Percentiles rank a stretch among this genome's conserved stretches.
These are phyloP conservation scores for Neurospora sp. DNA, from an alignment of 2,329 filamentous ascomycete genomes.

Conservation along the genomic window DNA sequence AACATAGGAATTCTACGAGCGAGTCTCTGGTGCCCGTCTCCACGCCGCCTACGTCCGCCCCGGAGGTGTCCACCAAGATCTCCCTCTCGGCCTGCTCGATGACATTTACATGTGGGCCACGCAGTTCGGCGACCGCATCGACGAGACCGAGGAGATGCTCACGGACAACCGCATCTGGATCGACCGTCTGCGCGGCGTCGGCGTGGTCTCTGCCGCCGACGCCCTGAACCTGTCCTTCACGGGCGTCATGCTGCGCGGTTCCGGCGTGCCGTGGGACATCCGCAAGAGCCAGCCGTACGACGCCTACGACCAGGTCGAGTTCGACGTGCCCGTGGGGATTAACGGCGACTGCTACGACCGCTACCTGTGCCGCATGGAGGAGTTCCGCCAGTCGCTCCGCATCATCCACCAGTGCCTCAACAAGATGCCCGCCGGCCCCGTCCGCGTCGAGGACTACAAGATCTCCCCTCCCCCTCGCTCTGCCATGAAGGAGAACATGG, in stretches of 20 bases:
- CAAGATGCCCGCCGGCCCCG: slow-evolving; percentile 92
- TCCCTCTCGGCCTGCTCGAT: slow-evolving; percentile 86
- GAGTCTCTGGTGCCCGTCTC: slow-evolving; percentile 93
- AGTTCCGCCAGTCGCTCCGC: slow-evolving; percentile 94
- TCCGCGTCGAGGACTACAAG: slow-evolving; percentile 98
- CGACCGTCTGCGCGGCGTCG: slow-evolving; percentile 79
- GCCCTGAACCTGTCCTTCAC: slow-evolving; percentile 97
- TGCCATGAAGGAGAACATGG: slow-evolving; percentile 99
- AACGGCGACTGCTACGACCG: slow-evolving; percentile 99
- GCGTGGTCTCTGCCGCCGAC: slow-evolving; percentile 82
- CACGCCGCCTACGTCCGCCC: slow-evolving; percentile 96
- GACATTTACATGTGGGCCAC: slow-evolving; percentile 99
- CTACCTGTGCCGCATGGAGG: slow-evolving; percentile 98
- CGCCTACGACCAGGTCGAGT: slow-evolving; percentile 95
- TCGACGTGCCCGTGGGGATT: slow-evolving; percentile 91
- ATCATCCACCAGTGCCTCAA: slow-evolving; percentile 99
- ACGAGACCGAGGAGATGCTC: slow-evolving; percentile 96
- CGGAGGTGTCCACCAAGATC: slow-evolving; percentile 91
- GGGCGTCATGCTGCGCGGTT: slow-evolving; percentile 95
- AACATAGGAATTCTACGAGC: slow-evolving; percentile 93
- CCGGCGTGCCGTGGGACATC: slow-evolving; percentile 90
- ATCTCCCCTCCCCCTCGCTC: slow-evolving; percentile 87
- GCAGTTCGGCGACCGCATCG: slow-evolving; percentile 95
- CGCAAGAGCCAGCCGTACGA: slow-evolving; percentile 97
- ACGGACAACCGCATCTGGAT: slow-evolving; percentile 99